Percentiles rank a stretch among this genome's conserved stretches.
Evolutionary conservation across 1,284 basidiomycete genomes (phyloP).

Genomic region (Inonotus obliquus): DNA sequence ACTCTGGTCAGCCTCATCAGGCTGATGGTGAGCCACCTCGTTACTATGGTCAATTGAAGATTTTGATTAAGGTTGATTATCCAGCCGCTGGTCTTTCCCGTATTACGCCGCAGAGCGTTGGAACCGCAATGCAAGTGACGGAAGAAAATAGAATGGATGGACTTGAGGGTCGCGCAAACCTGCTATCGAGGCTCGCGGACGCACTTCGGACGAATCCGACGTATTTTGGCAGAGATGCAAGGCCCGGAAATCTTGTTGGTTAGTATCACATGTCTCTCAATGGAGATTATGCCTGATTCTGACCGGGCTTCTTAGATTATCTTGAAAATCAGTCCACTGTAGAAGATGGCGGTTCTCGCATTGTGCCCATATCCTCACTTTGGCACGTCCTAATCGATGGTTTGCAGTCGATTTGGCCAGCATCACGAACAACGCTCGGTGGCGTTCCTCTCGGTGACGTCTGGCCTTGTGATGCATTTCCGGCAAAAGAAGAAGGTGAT

Average conservation of each 20-base stretch:
- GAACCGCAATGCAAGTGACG: constrained; percentile 78
- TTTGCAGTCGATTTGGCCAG: constrained; percentile 85
- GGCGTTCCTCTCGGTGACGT: constrained; percentile 82
- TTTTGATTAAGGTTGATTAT: not conserved
- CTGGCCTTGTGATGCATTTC: constrained; percentile 73
- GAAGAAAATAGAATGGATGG: constrained; percentile 84
- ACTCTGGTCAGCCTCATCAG: constrained; percentile 53
- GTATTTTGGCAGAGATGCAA: constrained; percentile 66
- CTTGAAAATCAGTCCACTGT: constrained; percentile 51
- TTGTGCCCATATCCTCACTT: constrained; percentile 61
- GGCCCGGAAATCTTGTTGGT: constrained; percentile 85
- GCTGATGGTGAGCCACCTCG: constrained; percentile 63
- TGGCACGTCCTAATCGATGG: constrained; percentile 85
- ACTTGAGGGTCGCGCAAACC: constrained; percentile 77
- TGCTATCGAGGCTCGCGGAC: constrained; percentile 68
- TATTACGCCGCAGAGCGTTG: constrained; percentile 59
- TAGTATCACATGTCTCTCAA: constrained; percentile 20
- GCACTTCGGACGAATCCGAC: constrained; percentile 62
- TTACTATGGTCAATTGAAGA: not conserved
- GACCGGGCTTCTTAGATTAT: constrained; percentile 48
- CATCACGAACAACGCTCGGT: constrained; percentile 63
- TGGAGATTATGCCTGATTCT: not conserved
- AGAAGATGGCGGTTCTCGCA: constrained; percentile 33
- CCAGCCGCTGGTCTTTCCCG: constrained; percentile 68
- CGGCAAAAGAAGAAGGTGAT: constrained; percentile 43